Conservation (phyloP, 2,329 filamentous ascomycete species). For the Aspergillus sp. region DNA sequence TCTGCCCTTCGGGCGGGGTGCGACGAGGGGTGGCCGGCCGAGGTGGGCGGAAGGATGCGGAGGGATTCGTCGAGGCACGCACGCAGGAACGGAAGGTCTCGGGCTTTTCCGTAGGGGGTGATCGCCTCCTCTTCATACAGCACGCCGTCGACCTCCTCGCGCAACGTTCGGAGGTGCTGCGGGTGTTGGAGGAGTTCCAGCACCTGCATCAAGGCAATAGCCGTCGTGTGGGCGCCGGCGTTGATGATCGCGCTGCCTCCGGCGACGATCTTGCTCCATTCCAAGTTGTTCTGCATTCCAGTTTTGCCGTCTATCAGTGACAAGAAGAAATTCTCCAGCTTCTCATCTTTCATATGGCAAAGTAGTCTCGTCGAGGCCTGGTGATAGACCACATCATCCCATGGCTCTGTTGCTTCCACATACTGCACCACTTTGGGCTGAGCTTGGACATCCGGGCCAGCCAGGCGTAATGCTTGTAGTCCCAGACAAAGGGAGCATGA, state of each 20-base stretch:
- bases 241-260: slow-evolving; percentile 44
- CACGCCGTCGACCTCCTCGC: slow-evolving; percentile 45
- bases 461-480: slow-evolving; percentile 49
- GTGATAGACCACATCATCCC: slow-evolving; percentile 49
- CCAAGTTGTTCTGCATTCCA: slow-evolving; percentile 43
- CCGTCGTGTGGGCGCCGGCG: slow-evolving; percentile 52
- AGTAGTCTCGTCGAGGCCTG: slow-evolving; percentile 34
- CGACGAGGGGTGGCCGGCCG: slow-evolving; percentile 40
- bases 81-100: slow-evolving; percentile 49
- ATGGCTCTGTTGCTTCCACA: slow-evolving; percentile 37
- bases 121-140: slow-evolving; percentile 42
- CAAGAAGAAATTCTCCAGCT: slow-evolving; percentile 57
- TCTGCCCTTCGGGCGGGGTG: slow-evolving; percentile 42
- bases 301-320: slow-evolving; percentile 51
- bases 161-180: slow-evolving; percentile 33
- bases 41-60: slow-evolving; percentile 40
- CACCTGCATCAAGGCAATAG: slow-evolving; percentile 52
- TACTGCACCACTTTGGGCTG: slow-evolving; percentile 37
- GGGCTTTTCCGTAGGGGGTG: slow-evolving; percentile 48
- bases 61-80: slow-evolving; percentile 51
- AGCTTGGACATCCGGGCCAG: slow-evolving; percentile 47
- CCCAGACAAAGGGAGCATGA: slow-evolving; percentile 50
- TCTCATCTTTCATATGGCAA: slow-evolving; percentile 45
- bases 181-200: slow-evolving; percentile 52
- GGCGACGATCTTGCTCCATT: slow-evolving; percentile 57